phyloP scores from a whole-genome alignment of 208 protist genomes.

The Trichomonas tenax region DNA sequence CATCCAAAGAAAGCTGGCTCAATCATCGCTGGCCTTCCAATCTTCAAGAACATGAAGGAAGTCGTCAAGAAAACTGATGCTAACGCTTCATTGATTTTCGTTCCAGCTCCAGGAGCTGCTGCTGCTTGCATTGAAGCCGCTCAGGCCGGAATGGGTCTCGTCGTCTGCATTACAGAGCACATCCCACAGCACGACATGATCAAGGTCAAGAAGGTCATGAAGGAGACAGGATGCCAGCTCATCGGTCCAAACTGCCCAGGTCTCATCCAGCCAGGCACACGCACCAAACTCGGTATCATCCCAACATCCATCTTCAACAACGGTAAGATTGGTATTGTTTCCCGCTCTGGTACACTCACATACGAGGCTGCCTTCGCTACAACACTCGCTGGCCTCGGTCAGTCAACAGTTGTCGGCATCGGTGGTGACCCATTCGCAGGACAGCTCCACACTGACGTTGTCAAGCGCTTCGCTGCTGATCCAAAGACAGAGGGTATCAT shows the following conservation, averaged over 20 bases:
- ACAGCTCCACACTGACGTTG: constrained; percentile 92
- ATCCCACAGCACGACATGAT: constrained; percentile 87
- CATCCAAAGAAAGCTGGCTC: constrained; percentile 80
- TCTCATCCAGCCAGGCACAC: constrained; percentile 62
- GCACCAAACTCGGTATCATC: constrained; percentile 99
- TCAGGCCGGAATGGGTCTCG: constrained; percentile 79
- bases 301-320: constrained; percentile 90
- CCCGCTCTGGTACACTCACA: constrained; percentile 92
- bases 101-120: constrained; percentile 78
- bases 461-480: constrained; percentile 83
- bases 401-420: constrained; percentile 42
- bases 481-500: constrained; percentile 79
- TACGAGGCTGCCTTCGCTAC: constrained; percentile 97
- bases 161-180: constrained; percentile 94
- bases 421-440: constrained; percentile 93
- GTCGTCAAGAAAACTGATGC: constrained; percentile 69
- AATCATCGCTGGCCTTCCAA: constrained; percentile 72
- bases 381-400: constrained; percentile 71
- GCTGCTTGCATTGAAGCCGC: constrained; percentile 83
- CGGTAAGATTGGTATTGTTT: constrained; percentile 95
- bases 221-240: constrained; percentile 45
- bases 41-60: constrained; percentile 69
- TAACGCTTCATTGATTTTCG: constrained; percentile 84
- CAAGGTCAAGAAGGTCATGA: constrained; percentile 32
- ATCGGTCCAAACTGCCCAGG: constrained; percentile 94